phyloP scores from a whole-genome alignment of 345 rosid genomes.

The Populus alba region DNA sequence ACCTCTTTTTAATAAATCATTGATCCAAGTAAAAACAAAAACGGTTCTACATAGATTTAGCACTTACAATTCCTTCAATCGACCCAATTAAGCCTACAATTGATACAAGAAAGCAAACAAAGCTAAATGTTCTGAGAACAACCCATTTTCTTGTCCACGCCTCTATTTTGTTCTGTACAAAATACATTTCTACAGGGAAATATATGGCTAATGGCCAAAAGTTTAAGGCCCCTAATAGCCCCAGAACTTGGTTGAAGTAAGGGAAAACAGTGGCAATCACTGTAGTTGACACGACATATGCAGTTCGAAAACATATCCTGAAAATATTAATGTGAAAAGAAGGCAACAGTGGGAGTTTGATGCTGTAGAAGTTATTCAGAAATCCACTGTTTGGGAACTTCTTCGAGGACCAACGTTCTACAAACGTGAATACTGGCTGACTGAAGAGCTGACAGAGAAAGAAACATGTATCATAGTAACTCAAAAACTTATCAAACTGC shows the following conservation, averaged over 20 bases:
- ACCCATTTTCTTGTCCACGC: not conserved
- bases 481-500: not conserved
- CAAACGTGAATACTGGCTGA: not conserved
- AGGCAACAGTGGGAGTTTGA: not conserved
- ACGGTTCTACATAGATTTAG: not conserved
- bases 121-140: not conserved
- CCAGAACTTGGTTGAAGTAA: constrained; percentile 6
- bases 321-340: not conserved
- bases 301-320: not conserved
- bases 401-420: not conserved
- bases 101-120: not conserved
- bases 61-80: not conserved
- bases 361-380: not conserved
- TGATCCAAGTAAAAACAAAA: too few species aligned
- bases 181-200: constrained; percentile 2
- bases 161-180: not conserved
- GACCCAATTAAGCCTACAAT: not conserved
- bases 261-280: not conserved
- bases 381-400: not conserved
- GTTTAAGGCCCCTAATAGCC: not conserved
- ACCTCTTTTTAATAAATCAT: too few species aligned
- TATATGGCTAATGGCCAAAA: not conserved
- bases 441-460: not conserved
- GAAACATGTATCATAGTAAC: not conserved
- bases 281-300: not conserved